A percentile compares a stretch with the other conserved stretches of the same genome.
Conservation (phyloP, 495 filamentous ascomycete species). For the Penicillium coffeae region DNA sequence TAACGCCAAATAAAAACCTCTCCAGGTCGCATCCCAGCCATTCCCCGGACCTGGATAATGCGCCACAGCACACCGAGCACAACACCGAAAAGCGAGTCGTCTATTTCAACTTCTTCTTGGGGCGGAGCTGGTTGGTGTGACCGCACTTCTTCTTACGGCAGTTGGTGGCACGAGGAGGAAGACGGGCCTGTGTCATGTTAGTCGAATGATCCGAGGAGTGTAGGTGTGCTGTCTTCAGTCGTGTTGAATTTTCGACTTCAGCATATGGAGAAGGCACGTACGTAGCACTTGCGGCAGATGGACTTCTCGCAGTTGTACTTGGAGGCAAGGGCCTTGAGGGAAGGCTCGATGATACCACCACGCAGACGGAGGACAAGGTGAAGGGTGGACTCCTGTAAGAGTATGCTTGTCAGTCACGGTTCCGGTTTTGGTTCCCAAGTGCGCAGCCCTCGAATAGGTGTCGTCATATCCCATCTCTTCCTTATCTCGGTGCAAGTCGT, state of each 20-base stretch:
- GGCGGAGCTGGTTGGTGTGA: slow-evolving; percentile 98
- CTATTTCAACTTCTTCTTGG: slow-evolving; percentile 99
- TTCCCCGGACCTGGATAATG: slow-evolving; percentile 29
- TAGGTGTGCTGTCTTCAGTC: neutral
- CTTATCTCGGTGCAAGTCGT: neutral
- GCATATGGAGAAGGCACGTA: slow-evolving; percentile 42
- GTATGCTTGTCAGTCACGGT: slow-evolving; percentile 24
- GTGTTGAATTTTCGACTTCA: neutral
- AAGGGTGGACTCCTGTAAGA: slow-evolving; percentile 87
- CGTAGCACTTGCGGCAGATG: slow-evolving; percentile 99
- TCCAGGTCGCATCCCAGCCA: slow-evolving; percentile 40
- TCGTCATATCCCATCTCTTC: slow-evolving; percentile 9
- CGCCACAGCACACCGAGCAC: slow-evolving; percentile 44
- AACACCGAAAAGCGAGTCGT: slow-evolving; percentile 42
- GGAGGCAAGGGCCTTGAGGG: slow-evolving; percentile 93
- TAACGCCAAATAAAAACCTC: slow-evolving; percentile 45
- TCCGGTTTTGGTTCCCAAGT: neutral
- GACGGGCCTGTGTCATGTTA: slow-evolving; percentile 65
- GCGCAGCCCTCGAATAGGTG: neutral
- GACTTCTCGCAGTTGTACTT: slow-evolving; percentile 99
- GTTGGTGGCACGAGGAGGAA: slow-evolving; percentile 97
- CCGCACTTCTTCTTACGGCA: slow-evolving; percentile 99
- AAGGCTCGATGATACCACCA: slow-evolving; percentile 99
- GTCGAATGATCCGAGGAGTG: neutral
- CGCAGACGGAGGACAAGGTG: slow-evolving; percentile 98